A percentile compares a stretch with the other conserved stretches of the same genome.
These are phyloP conservation scores for Chloris gayana DNA, from an alignment of 176 grass and related monocot species.

Conservation along the genomic window DNA sequence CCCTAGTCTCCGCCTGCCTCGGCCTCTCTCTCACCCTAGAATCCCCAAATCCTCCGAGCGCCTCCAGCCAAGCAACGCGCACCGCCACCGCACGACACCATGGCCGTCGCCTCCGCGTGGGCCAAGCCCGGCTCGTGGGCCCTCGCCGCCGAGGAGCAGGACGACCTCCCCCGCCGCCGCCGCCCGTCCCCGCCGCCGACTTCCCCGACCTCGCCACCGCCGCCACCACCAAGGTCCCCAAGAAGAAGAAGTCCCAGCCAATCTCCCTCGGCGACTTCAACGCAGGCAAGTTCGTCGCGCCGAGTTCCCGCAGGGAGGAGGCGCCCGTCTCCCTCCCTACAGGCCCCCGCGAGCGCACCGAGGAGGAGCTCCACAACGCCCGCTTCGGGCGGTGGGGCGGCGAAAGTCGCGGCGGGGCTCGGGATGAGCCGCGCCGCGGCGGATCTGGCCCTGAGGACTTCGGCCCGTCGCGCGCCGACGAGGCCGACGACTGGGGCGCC, in stretches of 20 bases:
- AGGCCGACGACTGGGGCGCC: conserved; percentile 52
- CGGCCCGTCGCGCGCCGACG: conserved; percentile 58
- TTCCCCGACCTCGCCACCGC: conserved; percentile 61
- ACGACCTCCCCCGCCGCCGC: conserved; percentile 39
- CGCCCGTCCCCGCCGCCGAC: conserved; percentile 39
- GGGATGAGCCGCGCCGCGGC: conserved; percentile 54
- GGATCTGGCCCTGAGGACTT: conserved; percentile 53
- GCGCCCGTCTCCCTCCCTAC: conserved; percentile 45
- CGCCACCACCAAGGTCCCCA: conserved; percentile 54
- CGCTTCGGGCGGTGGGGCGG: conserved; percentile 39
- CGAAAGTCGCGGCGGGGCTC: conserved; percentile 1
- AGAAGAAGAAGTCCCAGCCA: conserved; percentile 72
- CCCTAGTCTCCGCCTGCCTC: conserved; percentile 23
- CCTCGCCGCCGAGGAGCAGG: conserved; percentile 68
- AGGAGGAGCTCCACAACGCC: conserved; percentile 54
- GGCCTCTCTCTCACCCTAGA: not conserved
- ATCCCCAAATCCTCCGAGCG: conserved; percentile 32
- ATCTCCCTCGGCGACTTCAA: conserved; percentile 52
- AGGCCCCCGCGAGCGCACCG: conserved; percentile 56
- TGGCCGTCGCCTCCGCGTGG: conserved; percentile 69
- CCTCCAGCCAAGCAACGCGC: not conserved
- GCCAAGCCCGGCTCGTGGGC: conserved; percentile 71
- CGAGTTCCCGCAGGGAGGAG: conserved; percentile 33
- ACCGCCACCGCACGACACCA: conserved; percentile 31
- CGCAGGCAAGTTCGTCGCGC: conserved; percentile 35